These are phyloP conservation scores for Kwoniella pini DNA, from an alignment of 768 basidiomycete species.

Conservation along the genomic window DNA sequence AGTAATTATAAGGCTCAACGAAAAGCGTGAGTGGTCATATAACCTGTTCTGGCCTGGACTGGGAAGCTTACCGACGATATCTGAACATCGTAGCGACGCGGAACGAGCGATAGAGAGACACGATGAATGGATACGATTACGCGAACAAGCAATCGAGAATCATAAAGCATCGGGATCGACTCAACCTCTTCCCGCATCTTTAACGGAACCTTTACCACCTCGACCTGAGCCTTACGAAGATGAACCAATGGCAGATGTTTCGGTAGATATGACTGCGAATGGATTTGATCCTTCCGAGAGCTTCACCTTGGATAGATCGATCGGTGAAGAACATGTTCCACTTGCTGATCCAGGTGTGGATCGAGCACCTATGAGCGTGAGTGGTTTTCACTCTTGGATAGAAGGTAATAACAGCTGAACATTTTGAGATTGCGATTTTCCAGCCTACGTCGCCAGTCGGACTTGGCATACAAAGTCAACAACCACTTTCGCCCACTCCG, in stretches of 20 bases:
- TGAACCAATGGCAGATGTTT: conserved; percentile 79
- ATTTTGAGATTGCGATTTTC: not conserved
- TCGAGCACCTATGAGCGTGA: conserved; percentile 18
- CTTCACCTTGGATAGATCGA: conserved; percentile 57
- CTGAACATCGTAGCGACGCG: conserved; percentile 66
- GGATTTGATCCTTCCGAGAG: conserved; percentile 51
- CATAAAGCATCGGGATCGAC: conserved; percentile 38
- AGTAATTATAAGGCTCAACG: conserved; percentile 88
- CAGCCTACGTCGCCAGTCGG: conserved; percentile 41
- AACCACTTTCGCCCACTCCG: conserved; percentile 29
- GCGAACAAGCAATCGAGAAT: conserved; percentile 70
- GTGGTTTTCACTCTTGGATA: not conserved
- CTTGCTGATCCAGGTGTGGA: conserved; percentile 79
- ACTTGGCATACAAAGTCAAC: conserved; percentile 68
- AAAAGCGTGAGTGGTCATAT: conserved; percentile 65
- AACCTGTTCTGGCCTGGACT: not conserved
- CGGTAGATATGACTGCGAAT: conserved; percentile 69
- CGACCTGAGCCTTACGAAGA: conserved; percentile 77
- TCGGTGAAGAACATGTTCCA: conserved; percentile 78
- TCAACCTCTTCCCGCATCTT: conserved; percentile 65
- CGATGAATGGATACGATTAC: conserved; percentile 84
- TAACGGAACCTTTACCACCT: conserved; percentile 72
- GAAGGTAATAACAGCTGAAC: conserved; percentile 4
- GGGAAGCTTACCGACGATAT: not conserved
- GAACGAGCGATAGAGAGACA: conserved; percentile 81